Evolutionary conservation across 2,329 filamentous ascomycete species (phyloP).

Genomic region (Colletotrichum karsti): DNA sequence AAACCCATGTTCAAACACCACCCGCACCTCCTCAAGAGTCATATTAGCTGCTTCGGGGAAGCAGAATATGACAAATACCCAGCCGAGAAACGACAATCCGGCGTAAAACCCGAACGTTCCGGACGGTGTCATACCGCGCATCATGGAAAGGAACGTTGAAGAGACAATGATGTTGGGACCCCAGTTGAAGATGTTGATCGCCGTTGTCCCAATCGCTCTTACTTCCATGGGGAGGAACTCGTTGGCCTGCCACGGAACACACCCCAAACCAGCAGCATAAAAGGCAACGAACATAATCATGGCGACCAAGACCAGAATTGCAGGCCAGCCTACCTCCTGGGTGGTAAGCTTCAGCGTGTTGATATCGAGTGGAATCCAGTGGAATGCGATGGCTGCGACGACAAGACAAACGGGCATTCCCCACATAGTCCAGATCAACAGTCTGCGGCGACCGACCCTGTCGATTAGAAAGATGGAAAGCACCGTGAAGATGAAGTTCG

Average conservation of each 20-base stretch:
- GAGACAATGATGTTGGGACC: conserved; percentile 58
- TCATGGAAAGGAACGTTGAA: conserved; percentile 57
- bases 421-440: conserved; percentile 49
- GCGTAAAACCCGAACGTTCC: conserved; percentile 63
- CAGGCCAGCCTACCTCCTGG: not conserved
- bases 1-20: conserved; percentile 58
- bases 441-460: conserved; percentile 50
- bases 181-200: conserved; percentile 56
- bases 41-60: conserved; percentile 65
- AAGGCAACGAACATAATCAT: conserved; percentile 34
- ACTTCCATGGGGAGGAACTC: conserved; percentile 47
- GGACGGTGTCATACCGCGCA: conserved; percentile 56
- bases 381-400: not conserved
- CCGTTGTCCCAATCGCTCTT: conserved; percentile 55
- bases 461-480: conserved; percentile 57
- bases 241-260: conserved; percentile 33
- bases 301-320: not conserved
- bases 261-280: conserved; percentile 33
- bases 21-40: conserved; percentile 61
- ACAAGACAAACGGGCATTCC: conserved; percentile 6
- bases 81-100: conserved; percentile 56
- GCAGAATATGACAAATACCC: conserved; percentile 55
- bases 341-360: not conserved
- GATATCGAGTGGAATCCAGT: conserved; percentile 7
- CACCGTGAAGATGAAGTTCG: conserved; percentile 59